Evolutionary conservation across 1,284 basidiomycete genomes (phyloP), one percentile per base, ranked within the genome.

Genomic region (Mycosarcoma mackinlayi): DNA sequence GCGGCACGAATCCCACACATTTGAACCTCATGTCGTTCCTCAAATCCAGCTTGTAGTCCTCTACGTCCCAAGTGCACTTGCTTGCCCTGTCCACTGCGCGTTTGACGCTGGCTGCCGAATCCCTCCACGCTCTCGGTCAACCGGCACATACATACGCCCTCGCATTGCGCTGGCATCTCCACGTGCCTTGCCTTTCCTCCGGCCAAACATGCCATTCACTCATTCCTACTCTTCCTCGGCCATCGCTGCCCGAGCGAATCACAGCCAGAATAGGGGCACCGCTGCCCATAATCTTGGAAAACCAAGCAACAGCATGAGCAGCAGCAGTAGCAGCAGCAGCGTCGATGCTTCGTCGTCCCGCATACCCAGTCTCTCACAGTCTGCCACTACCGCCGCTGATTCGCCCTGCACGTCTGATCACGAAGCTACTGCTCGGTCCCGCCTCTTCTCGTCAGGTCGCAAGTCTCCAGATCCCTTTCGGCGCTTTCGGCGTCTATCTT

Each of bases 391-490:
- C 19, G 25, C 33, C 24, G n/a, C n/a, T n/a, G 42, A 56, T 14
- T 28, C 55, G 4, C 33, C 50, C 24, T 38, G 46, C 4, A 38
- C 33, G 1, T 40, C 39, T 2, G 50, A 64, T 13, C 49, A 37
- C 39, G 55, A 65, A 2, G 46, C 52, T 9, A n/a, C 63, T 14
- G n/a, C 38, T 11, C 62, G 51, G 7, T 48, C 63, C 3, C 52
- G 63, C 24, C 40, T 66, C 44, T 60, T 62, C 33, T 63, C 67
- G 1, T 67, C 63, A 0, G 70, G 70, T 10, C 70, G 70, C 45
- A 67, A 68, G 57, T 68, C 70, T 18, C 70, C 70, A 11, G 65
- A 60, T n/a, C 65, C 70, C n/a, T 73, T 73, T 9, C 50, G 57
- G 14, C 64, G 64, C 44, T 73, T 73, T 28, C 56, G 65, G 4